A percentile compares a stretch with the other conserved stretches of the same genome.
Evolutionary conservation across 2,329 filamentous ascomycete species (phyloP).

Genomic region (Calycina herbarum): DNA sequence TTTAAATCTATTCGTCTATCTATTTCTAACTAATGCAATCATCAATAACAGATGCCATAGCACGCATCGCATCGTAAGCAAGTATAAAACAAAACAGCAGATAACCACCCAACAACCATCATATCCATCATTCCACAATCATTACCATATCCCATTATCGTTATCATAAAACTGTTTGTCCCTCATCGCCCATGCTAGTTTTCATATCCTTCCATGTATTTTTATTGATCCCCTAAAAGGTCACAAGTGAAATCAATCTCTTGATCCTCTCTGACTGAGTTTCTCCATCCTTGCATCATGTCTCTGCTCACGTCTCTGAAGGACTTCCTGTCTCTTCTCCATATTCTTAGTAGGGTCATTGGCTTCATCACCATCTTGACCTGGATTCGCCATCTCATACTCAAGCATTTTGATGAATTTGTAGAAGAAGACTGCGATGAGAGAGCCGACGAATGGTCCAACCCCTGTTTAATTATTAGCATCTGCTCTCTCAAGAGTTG

Average conservation of each 20-base stretch:
- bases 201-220: too few species aligned
- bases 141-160: too few species aligned
- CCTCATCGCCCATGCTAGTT: too few species aligned
- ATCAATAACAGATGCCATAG: too few species aligned
- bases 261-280: background rate
- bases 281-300: background rate
- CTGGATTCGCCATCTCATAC: slow-evolving; percentile 50
- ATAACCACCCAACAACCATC: too few species aligned
- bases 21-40: too few species aligned
- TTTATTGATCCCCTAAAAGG: too few species aligned
- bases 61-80: too few species aligned
- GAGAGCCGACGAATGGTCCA: slow-evolving; percentile 49
- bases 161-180: too few species aligned
- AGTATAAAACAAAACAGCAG: too few species aligned
- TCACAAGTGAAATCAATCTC: background rate
- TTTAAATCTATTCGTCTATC: too few species aligned
- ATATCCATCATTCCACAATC: too few species aligned
- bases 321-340: slow-evolving; percentile 6
- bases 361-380: slow-evolving; percentile 41
- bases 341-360: slow-evolving; percentile 11
- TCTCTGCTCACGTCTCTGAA: background rate
- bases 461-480: slow-evolving; percentile 36
- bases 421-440: slow-evolving; percentile 50
- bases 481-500: background rate
- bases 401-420: slow-evolving; percentile 49